phyloP scores from a whole-genome alignment of 306 rosid species.

The Alnus rubra region DNA sequence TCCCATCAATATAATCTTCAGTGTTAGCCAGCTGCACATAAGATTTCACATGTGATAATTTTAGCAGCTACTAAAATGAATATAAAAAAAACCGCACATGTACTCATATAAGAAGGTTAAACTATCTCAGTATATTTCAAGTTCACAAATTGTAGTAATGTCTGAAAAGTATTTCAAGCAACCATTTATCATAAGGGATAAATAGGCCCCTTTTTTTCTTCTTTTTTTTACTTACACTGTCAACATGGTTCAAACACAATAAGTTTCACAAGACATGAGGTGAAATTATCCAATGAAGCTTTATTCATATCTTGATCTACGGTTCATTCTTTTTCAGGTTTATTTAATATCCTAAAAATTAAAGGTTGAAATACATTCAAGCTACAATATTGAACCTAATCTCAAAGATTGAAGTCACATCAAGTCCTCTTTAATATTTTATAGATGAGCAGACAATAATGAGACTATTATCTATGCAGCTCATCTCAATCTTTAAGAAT shows the following conservation, averaged over 20 bases:
- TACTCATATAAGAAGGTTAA: not conserved
- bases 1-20: slow-evolving; percentile 56
- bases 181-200: not conserved
- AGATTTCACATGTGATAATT: not conserved
- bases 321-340: not conserved
- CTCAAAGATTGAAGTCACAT: not conserved
- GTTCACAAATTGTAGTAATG: not conserved
- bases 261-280: not conserved
- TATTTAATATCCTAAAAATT: not conserved
- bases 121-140: not conserved
- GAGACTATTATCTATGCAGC: not conserved
- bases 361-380: not conserved
- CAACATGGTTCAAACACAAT: not conserved
- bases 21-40: slow-evolving; percentile 51
- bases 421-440: too few species aligned
- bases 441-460: not conserved
- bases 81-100: not conserved
- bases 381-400: too few species aligned
- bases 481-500: not conserved
- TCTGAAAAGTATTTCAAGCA: slow-evolving; percentile 2
- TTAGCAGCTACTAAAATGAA: not conserved
- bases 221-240: not conserved
- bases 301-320: not conserved
- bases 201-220: not conserved
- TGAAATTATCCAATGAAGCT: not conserved